Evolutionary conservation across 2,329 filamentous ascomycete genomes (phyloP).

Genomic region (Neopestalotiopsis sp.): DNA sequence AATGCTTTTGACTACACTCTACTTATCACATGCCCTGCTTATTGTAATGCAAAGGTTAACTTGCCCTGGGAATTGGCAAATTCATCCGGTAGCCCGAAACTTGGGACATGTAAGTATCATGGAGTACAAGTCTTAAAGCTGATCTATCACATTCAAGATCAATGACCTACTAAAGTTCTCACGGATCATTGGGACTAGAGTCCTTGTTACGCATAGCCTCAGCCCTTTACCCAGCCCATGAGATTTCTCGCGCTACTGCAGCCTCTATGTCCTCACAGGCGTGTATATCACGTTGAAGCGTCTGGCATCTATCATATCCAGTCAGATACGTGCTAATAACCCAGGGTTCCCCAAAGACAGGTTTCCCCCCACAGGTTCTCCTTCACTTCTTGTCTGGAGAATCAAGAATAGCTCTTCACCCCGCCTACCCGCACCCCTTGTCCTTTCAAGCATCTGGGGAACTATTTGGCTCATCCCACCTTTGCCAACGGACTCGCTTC

Average conservation of each 20-base stretch:
- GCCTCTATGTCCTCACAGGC: neutral
- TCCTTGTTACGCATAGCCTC: neutral
- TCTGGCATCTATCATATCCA: neutral
- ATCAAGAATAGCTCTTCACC: neutral
- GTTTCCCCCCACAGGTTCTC: neutral
- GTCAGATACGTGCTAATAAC: neutral
- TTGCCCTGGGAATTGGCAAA: too few species aligned
- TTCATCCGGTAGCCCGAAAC: slow-evolving; percentile 1
- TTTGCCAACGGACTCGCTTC: neutral
- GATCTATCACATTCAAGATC: neutral
- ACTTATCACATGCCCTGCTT: too few species aligned
- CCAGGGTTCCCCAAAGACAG: neutral
- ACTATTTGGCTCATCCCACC: neutral
- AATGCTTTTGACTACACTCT: too few species aligned
- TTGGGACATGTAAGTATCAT: neutral
- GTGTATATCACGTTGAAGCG: neutral
- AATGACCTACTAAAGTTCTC: neutral
- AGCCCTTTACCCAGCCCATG: neutral
- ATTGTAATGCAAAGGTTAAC: too few species aligned
- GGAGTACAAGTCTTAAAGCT: neutral
- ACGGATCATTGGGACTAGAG: neutral
- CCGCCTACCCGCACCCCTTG: neutral
- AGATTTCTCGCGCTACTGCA: neutral
- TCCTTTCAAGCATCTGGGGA: neutral
- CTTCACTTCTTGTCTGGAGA: neutral